These are phyloP conservation scores for Saccharomyces hybrid DNA, from an alignment of 1,139 yeast species.

Conservation along the genomic window DNA sequence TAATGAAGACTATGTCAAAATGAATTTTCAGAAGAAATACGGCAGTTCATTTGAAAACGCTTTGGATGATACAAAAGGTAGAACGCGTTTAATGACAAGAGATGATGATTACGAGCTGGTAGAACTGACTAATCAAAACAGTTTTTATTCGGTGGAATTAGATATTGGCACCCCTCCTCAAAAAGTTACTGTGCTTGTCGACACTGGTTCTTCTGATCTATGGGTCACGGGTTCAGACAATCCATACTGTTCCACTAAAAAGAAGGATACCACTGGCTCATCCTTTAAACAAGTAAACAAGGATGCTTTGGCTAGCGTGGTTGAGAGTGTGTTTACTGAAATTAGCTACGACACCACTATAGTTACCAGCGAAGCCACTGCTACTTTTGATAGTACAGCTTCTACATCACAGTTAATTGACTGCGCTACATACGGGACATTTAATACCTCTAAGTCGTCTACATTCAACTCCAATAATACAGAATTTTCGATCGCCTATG, in stretches of 20 bases:
- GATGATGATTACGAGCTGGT: conserved; percentile 14
- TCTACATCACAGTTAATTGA: neutral
- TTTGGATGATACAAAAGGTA: neutral
- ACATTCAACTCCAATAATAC: conserved; percentile 42
- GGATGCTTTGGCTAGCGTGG: neutral
- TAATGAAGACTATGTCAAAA: neutral
- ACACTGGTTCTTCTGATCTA: conserved; percentile 67
- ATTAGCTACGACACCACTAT: neutral
- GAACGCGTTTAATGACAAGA: conserved; percentile 9
- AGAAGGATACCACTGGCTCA: neutral
- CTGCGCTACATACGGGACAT: conserved; percentile 12
- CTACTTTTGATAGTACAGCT: neutral
- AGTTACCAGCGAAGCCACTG: neutral
- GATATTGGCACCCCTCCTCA: conserved; percentile 50
- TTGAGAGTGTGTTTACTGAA: neutral
- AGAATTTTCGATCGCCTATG: conserved; percentile 48
- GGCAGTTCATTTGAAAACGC: neutral
- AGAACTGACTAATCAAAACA: conserved; percentile 19
- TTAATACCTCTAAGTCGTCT: conserved; percentile 29
- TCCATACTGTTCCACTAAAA: conserved; percentile 16
- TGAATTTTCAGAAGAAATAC: neutral
- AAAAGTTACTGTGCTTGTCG: conserved; percentile 47
- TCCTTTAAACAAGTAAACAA: neutral
- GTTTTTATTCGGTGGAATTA: conserved; percentile 26
- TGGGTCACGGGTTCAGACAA: conserved; percentile 43